These are phyloP conservation scores for Berkeleyomyces rouxiae DNA, from an alignment of 2,329 filamentous ascomycete species.

Conservation along the genomic window DNA sequence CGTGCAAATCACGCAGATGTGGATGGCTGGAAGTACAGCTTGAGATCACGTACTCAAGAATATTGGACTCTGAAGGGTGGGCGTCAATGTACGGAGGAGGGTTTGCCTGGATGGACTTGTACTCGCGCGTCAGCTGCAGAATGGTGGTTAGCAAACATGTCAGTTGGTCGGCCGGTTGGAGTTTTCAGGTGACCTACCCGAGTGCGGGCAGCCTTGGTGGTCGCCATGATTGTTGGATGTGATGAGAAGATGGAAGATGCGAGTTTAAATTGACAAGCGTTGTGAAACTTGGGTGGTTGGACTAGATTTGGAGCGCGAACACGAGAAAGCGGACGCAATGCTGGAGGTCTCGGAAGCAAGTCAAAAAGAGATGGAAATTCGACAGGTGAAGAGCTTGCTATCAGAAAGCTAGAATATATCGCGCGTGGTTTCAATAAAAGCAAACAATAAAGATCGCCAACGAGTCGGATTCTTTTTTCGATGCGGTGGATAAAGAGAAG, in stretches of 20 bases:
- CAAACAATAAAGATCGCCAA: background rate
- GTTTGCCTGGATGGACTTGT: conserved; percentile 48
- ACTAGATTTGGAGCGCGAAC: background rate
- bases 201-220: conserved; percentile 56
- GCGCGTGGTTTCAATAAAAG: background rate
- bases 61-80: conserved; percentile 80
- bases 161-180: background rate
- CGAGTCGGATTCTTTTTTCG: background rate
- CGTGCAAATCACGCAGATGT: background rate
- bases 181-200: conserved; percentile 32
- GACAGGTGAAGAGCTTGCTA: background rate
- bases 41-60: conserved; percentile 53
- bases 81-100: conserved; percentile 79
- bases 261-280: background rate
- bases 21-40: background rate
- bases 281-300: conserved; percentile 14
- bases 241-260: background rate
- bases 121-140: conserved; percentile 41
- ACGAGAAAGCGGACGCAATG: background rate
- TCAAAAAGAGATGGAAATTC: background rate
- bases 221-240: conserved; percentile 31
- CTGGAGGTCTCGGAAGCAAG: background rate
- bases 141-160: background rate
- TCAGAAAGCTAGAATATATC: background rate
- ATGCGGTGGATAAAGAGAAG: background rate